A percentile compares a stretch with the other conserved stretches of the same genome.
These are phyloP conservation scores for Pezicula rhizophila DNA, from an alignment of 2,329 filamentous ascomycete species.

Conservation along the genomic window DNA sequence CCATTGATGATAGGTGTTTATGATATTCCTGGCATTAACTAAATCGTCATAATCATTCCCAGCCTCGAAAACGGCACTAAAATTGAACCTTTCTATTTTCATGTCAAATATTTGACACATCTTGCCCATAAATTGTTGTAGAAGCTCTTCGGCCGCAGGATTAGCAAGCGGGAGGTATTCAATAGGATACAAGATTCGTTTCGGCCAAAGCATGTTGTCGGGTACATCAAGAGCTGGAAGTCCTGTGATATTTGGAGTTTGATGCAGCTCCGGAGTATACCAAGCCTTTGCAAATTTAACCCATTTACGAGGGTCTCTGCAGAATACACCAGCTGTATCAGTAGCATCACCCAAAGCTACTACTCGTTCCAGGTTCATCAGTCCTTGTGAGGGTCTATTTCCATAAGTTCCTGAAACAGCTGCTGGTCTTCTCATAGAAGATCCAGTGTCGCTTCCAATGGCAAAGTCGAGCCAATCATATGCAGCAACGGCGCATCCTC, in stretches of 20 bases:
- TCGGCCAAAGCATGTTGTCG: slow-evolving; percentile 30
- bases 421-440: background rate
- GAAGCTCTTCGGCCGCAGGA: slow-evolving; percentile 31
- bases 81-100: slow-evolving; percentile 31
- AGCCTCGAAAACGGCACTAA: slow-evolving; percentile 28
- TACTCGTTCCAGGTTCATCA: slow-evolving; percentile 35
- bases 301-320: slow-evolving; percentile 20
- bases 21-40: slow-evolving; percentile 22
- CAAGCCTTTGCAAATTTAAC: slow-evolving; percentile 1
- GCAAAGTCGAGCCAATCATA: slow-evolving; percentile 42
- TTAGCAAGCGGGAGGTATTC: slow-evolving; percentile 36
- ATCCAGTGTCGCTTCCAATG: slow-evolving; percentile 34
- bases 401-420: background rate
- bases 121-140: slow-evolving; percentile 31
- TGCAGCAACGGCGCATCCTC: slow-evolving; percentile 33
- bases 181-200: slow-evolving; percentile 32
- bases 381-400: slow-evolving; percentile 33
- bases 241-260: slow-evolving; percentile 30
- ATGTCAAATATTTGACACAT: slow-evolving; percentile 31
- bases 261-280: slow-evolving; percentile 30
- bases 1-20: slow-evolving; percentile 30
- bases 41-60: slow-evolving; percentile 26
- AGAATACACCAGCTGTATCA: slow-evolving; percentile 40
- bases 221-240: slow-evolving; percentile 30
- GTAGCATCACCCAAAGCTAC: slow-evolving; percentile 35